These are phyloP conservation scores for Trichoderma sp. DNA, from an alignment of 2,329 filamentous ascomycete genomes.

Conservation along the genomic window DNA sequence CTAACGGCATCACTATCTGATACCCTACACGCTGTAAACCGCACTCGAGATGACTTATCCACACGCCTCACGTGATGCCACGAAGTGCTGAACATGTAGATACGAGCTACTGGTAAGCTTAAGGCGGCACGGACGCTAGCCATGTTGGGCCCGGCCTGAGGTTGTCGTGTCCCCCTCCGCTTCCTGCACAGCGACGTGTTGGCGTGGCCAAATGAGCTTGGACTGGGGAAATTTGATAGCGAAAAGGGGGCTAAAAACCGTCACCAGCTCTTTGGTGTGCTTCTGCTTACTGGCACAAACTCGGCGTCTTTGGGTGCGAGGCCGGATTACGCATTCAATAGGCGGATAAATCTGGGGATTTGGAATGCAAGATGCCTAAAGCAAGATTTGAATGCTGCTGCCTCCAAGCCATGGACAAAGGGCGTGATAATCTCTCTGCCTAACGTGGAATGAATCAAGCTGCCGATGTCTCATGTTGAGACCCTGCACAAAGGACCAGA, in stretches of 20 bases:
- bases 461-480: not conserved
- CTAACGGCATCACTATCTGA: slow-evolving; percentile 7
- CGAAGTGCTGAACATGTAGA: too few relatives aligned
- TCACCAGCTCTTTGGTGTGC: slow-evolving; percentile 5
- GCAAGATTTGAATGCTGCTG: slow-evolving; percentile 6
- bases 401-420: not conserved
- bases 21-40: slow-evolving; percentile 4
- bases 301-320: not conserved
- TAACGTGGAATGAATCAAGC: not conserved
- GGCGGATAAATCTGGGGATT: not conserved
- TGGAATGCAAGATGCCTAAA: slow-evolving; percentile 10
- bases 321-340: slow-evolving; percentile 12
- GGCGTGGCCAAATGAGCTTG: slow-evolving; percentile 15
- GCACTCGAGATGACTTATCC: not conserved
- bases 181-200: slow-evolving; percentile 19
- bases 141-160: not conserved
- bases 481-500: not conserved
- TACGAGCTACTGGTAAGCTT: not conserved
- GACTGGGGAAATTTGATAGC: slow-evolving; percentile 19
- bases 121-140: slow-evolving; percentile 16
- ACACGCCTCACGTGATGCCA: slow-evolving; percentile 5
- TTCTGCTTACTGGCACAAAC: slow-evolving; percentile 9
- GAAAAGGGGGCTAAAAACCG: slow-evolving; percentile 16
- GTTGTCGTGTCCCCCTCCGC: slow-evolving; percentile 19
- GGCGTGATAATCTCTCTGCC: slow-evolving; percentile 14